phyloP scores from a whole-genome alignment of 495 filamentous ascomycete species.

The Poronia punctata region DNA sequence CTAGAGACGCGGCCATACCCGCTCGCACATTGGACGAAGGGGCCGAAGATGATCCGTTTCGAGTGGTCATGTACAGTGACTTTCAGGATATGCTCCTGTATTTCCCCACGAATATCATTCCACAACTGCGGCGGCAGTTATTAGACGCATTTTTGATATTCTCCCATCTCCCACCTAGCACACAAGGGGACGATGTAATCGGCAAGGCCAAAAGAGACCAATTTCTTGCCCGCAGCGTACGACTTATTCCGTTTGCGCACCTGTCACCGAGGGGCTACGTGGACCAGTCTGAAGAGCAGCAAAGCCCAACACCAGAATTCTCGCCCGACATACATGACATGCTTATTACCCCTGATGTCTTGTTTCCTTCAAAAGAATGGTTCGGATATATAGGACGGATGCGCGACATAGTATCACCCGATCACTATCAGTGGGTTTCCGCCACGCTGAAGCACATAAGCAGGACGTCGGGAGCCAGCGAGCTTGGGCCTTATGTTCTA shows the following conservation, averaged over 20 bases:
- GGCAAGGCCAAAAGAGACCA: conserved; percentile 24
- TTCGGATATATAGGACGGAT: conserved; percentile 31
- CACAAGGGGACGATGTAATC: conserved; percentile 11
- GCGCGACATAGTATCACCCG: conserved; percentile 9
- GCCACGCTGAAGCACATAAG: conserved; percentile 52
- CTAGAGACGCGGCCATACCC: conserved; percentile 47
- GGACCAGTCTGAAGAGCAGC: conserved; percentile 15
- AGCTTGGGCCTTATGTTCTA: conserved; percentile 63
- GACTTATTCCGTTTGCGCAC: conserved; percentile 5
- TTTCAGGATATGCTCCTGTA: conserved; percentile 55
- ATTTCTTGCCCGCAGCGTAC: conserved; percentile 24
- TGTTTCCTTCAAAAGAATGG: conserved; percentile 31
- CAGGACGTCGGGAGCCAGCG: conserved; percentile 31
- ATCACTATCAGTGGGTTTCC: conserved; percentile 42
- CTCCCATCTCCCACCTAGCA: conserved; percentile 55
- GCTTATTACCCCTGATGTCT: conserved; percentile 26
- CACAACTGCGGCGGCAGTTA: conserved; percentile 36
- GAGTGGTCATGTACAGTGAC: conserved; percentile 73
- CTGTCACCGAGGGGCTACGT: conserved; percentile 2
- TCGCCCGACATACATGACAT: conserved; percentile 25
- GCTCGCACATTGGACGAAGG: conserved; percentile 57
- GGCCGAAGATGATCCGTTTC: conserved; percentile 68
- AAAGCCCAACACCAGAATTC: conserved; percentile 28
- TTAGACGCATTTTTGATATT: conserved; percentile 65
- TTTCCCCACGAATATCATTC: conserved; percentile 33